Conservation (phyloP, 306 rosid species). For the Glycyrrhiza uralensis region DNA sequence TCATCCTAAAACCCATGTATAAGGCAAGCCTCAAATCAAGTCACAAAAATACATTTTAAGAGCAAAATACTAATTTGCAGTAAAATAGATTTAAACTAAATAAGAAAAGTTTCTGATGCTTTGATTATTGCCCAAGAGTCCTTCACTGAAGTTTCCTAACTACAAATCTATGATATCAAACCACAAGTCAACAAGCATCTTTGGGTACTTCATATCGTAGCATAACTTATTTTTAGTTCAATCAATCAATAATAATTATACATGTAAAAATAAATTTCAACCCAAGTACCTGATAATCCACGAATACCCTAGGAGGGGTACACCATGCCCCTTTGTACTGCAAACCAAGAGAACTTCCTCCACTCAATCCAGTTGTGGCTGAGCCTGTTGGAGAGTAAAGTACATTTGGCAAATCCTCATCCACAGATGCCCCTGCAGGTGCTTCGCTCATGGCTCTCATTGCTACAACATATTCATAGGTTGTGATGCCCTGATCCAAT, state of each 20-base stretch:
- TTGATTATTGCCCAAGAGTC: neutral
- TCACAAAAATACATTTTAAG: neutral
- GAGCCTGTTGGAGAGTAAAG: conserved; percentile 87
- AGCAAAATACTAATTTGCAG: neutral
- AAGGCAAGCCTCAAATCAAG: conserved; percentile 19
- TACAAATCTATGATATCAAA: conserved; percentile 3
- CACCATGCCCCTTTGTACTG: conserved; percentile 97
- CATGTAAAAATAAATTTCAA: conserved; percentile 1
- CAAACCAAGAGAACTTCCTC: conserved; percentile 91
- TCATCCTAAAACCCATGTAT: conserved; percentile 64
- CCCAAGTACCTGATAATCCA: conserved; percentile 83
- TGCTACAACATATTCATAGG: conserved; percentile 92
- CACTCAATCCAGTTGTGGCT: conserved; percentile 95
- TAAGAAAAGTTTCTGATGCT: neutral
- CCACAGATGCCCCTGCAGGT: conserved; percentile 63
- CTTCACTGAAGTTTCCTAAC: neutral
- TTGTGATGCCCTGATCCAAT: conserved; percentile 84
- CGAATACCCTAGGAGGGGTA: conserved; percentile 94
- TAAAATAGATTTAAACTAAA: neutral
- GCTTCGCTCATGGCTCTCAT: conserved; percentile 96
- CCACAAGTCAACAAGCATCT: conserved; percentile 15
- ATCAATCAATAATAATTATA: neutral
- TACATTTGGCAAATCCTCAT: conserved; percentile 65
- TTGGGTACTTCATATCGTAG: neutral
- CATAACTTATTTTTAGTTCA: neutral